Evolutionary conservation across 805 yeast genomes (phyloP).

Genomic region (Metschnikowia koreensis): DNA sequence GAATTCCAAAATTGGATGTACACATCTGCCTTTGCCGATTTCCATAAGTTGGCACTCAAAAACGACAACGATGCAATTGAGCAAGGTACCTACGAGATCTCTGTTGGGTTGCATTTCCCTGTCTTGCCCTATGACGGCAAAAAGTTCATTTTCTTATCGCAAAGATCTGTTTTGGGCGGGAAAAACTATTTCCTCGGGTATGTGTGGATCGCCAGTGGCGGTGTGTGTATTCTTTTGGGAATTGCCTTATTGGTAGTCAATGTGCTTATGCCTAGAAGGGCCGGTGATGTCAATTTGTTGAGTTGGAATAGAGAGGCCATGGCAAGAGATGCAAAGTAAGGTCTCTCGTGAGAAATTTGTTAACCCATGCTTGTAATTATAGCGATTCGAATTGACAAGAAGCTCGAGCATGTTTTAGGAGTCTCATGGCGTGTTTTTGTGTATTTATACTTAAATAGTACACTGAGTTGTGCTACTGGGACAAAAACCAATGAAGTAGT

Average conservation of each 20-base stretch:
- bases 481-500: no score
- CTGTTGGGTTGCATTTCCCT: constrained; percentile 77
- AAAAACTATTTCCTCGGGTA: constrained; percentile 71
- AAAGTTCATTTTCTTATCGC: constrained; percentile 64
- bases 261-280: constrained; percentile 62
- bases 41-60: constrained; percentile 53
- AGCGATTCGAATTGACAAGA: constrained; percentile 18
- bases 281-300: constrained; percentile 67
- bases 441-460: no score
- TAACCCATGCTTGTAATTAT: neutral
- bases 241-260: constrained; percentile 52
- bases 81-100: constrained; percentile 61
- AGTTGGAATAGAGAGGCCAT: constrained; percentile 63
- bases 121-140: constrained; percentile 66
- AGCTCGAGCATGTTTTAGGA: no score
- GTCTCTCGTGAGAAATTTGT: neutral
- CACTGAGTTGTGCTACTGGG: no score
- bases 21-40: constrained; percentile 41
- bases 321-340: constrained; percentile 14
- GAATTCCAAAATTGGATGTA: constrained; percentile 50
- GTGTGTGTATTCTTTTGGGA: constrained; percentile 60
- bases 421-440: no score
- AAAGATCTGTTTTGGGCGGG: constrained; percentile 74
- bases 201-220: constrained; percentile 74
- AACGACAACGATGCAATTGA: constrained; percentile 55